Evolutionary conservation across 768 basidiomycete species (phyloP).

Genomic region (Lyophyllum decastes): DNA sequence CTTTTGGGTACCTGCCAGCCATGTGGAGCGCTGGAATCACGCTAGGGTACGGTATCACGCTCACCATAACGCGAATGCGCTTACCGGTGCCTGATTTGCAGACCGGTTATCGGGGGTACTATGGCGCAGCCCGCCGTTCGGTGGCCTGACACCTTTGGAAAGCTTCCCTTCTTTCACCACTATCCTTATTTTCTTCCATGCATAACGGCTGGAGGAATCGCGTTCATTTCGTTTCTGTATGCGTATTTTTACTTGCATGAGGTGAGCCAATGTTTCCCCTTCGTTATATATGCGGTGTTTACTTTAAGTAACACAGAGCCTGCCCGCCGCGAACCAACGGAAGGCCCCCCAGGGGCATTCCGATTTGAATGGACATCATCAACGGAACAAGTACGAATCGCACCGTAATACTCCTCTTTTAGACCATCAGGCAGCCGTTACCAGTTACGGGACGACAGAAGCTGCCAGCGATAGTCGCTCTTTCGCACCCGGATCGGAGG

Average conservation of each 20-base stretch:
- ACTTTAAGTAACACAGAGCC: neutral
- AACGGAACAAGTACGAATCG: neutral
- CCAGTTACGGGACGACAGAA: neutral
- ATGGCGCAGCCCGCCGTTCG: slow-evolving; percentile 27
- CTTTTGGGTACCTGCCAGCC: slow-evolving; percentile 19
- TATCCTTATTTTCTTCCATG: slow-evolving; percentile 36
- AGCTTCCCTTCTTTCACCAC: slow-evolving; percentile 24
- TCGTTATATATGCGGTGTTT: neutral
- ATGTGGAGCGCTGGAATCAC: slow-evolving; percentile 27
- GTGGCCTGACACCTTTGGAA: slow-evolving; percentile 28
- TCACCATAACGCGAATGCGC: too few species aligned
- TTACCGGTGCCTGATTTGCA: slow-evolving; percentile 1
- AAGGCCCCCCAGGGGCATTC: neutral
- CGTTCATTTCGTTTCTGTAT: slow-evolving; percentile 18
- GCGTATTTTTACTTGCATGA: slow-evolving; percentile 26
- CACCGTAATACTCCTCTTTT: neutral
- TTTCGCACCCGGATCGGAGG: slow-evolving; percentile 5
- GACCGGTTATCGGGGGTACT: slow-evolving; percentile 30
- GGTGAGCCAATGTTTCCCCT: slow-evolving; percentile 12
- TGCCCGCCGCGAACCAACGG: neutral
- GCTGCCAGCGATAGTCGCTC: neutral
- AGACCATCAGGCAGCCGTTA: neutral
- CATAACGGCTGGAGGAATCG: slow-evolving; percentile 13
- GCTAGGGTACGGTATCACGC: slow-evolving; percentile 18
- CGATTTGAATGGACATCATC: neutral